These are phyloP conservation scores for Somion occarium DNA, from an alignment of 1,284 basidiomycete genomes.

Conservation along the genomic window DNA sequence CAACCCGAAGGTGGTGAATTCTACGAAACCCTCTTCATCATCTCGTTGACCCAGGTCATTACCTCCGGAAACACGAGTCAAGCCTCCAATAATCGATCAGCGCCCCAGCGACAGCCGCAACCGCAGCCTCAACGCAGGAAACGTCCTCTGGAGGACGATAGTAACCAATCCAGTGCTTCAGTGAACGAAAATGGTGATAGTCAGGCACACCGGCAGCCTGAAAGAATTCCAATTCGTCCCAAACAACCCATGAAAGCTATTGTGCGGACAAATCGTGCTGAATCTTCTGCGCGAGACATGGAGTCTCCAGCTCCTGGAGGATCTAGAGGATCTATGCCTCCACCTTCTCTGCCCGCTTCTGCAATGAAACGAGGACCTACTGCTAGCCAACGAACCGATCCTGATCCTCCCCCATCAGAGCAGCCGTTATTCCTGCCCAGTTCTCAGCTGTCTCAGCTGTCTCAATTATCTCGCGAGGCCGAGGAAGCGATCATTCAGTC, in stretches of 20 bases:
- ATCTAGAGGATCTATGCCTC: constrained; percentile 6
- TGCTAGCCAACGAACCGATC: neutral
- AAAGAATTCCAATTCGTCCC: neutral
- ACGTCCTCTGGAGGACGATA: constrained; percentile 17
- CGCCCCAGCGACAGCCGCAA: neutral
- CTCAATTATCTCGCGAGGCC: constrained; percentile 54
- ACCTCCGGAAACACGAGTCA: constrained; percentile 6
- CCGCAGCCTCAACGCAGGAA: constrained; percentile 12
- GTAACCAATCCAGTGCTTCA: neutral
- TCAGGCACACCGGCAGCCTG: neutral
- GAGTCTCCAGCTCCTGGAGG: neutral
- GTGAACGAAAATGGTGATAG: neutral
- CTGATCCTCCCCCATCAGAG: constrained; percentile 1
- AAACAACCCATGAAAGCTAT: constrained; percentile 54
- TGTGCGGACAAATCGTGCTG: constrained; percentile 38
- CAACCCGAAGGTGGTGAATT: constrained; percentile 58
- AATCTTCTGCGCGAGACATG: constrained; percentile 18
- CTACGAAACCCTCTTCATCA: constrained; percentile 61
- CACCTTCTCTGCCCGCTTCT: constrained; percentile 4
- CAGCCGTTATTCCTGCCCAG: constrained; percentile 57
- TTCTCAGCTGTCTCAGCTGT: constrained; percentile 43
- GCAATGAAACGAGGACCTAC: neutral
- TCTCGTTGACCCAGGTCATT: constrained; percentile 57
- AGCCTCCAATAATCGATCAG: constrained; percentile 9
- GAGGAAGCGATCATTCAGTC: constrained; percentile 47